Percentiles rank a stretch among this genome's conserved stretches.
Evolutionary conservation across 2,329 filamentous ascomycete genomes (phyloP).

Genomic region (Ophiostoma sp.): DNA sequence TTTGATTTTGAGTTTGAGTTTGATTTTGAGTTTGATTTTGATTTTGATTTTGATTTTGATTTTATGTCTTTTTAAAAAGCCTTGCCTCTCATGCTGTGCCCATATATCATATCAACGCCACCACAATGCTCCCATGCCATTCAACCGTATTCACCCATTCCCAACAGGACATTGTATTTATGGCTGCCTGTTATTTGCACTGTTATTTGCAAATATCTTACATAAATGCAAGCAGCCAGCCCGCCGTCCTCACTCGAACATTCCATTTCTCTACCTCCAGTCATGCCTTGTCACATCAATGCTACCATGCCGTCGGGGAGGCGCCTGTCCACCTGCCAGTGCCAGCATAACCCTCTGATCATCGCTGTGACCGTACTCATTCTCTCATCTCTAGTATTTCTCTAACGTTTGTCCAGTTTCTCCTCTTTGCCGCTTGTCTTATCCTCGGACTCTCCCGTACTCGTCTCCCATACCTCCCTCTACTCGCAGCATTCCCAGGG

Average conservation of each 20-base stretch:
- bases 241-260: not conserved
- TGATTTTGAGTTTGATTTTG: not conserved
- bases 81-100: not conserved
- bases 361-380: not conserved
- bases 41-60: not conserved
- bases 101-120: too few relatives aligned
- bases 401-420: not conserved
- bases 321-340: not conserved
- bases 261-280: not conserved
- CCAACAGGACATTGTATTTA: too few relatives aligned
- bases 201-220: too few relatives aligned
- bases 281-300: constrained; percentile 14
- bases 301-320: constrained; percentile 16
- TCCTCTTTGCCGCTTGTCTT: not conserved
- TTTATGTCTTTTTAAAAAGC: not conserved
- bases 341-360: not conserved
- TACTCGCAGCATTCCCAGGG: not conserved
- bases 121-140: too few relatives aligned
- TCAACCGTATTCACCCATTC: too few relatives aligned
- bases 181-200: too few relatives aligned
- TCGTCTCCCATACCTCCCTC: not conserved
- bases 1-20: not conserved
- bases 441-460: not conserved
- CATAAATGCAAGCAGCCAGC: not conserved
- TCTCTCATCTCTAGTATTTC: not conserved